phyloP scores from a whole-genome alignment of 805 yeast species.

The Yarrowia keelungensis region DNA sequence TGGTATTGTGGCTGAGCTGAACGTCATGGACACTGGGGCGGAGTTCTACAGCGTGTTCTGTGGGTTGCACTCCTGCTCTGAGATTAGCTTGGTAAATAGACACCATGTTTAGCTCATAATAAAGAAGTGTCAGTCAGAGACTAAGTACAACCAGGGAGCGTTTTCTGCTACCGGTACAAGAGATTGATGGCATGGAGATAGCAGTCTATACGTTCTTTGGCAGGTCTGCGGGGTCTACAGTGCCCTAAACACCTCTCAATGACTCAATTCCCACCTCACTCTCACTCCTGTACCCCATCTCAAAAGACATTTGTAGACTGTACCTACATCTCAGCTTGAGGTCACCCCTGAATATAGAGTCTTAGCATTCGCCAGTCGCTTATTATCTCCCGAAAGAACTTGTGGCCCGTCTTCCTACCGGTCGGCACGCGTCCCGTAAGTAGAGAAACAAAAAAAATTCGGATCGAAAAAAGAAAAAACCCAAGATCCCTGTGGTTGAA shows the following conservation, averaged over 20 bases:
- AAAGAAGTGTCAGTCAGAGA: neutral
- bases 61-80: too few relatives aligned
- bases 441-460: neutral
- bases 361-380: constrained; percentile 23
- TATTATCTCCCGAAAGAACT: neutral
- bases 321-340: constrained; percentile 4
- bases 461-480: too few relatives aligned
- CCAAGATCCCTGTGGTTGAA: too few relatives aligned
- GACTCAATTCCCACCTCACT: neutral
- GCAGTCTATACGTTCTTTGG: too few relatives aligned
- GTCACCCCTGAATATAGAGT: constrained; percentile 12
- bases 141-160: too few relatives aligned
- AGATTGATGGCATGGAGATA: too few relatives aligned
- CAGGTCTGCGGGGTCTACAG: too few relatives aligned
- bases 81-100: neutral
- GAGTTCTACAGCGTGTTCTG: too few relatives aligned
- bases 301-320: constrained; percentile 1
- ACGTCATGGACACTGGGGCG: too few relatives aligned
- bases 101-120: constrained; percentile 5
- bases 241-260: too few relatives aligned
- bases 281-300: neutral
- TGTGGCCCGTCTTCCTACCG: neutral
- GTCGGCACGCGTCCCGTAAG: neutral
- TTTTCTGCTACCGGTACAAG: too few relatives aligned
- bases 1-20: too few relatives aligned